Percentiles rank a stretch among this genome's conserved stretches.
Conservation (phyloP, 306 rosid species). For the Ormosia semicastrata region DNA sequence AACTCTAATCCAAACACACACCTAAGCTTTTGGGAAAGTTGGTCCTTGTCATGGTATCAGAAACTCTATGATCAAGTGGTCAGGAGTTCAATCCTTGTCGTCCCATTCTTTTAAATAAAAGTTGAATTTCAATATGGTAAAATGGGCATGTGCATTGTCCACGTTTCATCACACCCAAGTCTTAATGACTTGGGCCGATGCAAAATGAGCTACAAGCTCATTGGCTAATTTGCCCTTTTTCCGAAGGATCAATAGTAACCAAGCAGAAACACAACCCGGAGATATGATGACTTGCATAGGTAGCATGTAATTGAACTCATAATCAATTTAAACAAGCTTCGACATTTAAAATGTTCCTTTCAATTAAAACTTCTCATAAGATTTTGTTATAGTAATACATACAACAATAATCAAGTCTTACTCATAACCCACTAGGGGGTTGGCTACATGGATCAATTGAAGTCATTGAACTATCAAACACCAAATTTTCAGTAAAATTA, state of each 20-base stretch:
- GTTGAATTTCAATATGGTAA: too few species aligned
- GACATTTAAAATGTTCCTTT: neutral
- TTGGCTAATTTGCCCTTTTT: neutral
- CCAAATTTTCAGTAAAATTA: neutral
- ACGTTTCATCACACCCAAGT: neutral
- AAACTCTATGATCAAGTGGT: too few species aligned
- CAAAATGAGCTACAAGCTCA: neutral
- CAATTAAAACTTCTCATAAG: neutral
- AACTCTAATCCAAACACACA: too few species aligned
- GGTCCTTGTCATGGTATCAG: too few species aligned
- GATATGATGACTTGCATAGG: neutral
- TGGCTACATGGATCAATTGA: neutral
- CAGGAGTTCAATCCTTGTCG: too few species aligned
- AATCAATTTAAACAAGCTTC: neutral
- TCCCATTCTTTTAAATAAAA: too few species aligned
- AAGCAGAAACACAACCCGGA: neutral
- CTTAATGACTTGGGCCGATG: neutral
- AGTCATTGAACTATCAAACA: neutral
- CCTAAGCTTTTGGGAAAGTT: too few species aligned
- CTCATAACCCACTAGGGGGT: neutral
- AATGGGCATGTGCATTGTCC: too few species aligned
- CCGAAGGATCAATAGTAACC: neutral
- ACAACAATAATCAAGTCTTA: neutral
- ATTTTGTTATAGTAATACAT: neutral
- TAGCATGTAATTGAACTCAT: neutral